Evolutionary conservation across 2,329 filamentous ascomycete genomes (phyloP), one percentile per base, ranked within the genome.

Genomic region (Penicillium sp.): DNA sequence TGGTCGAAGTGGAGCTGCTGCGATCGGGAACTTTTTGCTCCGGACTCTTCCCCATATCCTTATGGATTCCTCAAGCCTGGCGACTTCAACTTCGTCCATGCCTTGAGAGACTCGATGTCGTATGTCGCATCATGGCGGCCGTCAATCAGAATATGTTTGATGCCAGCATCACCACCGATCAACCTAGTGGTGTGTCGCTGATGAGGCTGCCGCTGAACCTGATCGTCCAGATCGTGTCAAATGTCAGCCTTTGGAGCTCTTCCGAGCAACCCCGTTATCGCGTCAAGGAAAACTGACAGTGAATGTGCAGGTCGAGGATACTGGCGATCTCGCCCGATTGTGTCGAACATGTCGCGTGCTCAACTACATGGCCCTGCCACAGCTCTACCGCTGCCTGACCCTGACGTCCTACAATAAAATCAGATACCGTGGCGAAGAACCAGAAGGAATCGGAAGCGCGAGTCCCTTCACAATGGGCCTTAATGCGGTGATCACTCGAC

Each of bases 381-480:
- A 81, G 50, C 77, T 87, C 33, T 87, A 86, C 68, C 75, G 78
- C 64, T 68, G 72, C 27, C 77, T 86, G 46, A 79, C 75, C 5
- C 71, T 87, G 27, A 80, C 75, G 47, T 84, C 82, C 7, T 84
- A 86, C 64, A 72, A 79, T 43, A 78, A 80, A 32, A 82, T 85
- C 23, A 80, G 83, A 43, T 85, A 84, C 63, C 72, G 78, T 54
- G 75, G 81, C 59, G 82, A 83, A 44, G 64, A 78, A 34, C 81
- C 83, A 0, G 82, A 85, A 63, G 84, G 84, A 9, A 83, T 80
- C 66, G 84, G 84, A n/a, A 78, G 79, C 47, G 83, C 82, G 1
- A 85, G 81, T 56, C 84, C 84, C 0, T 86, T 87, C 66, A 78
- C 81, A 44, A 84, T 85, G 80, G 84, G 81, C 0, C 71, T 87